Base-by-base conservation (phyloP, 108 stramenopile species). In the Nitzschia palea region DNA sequence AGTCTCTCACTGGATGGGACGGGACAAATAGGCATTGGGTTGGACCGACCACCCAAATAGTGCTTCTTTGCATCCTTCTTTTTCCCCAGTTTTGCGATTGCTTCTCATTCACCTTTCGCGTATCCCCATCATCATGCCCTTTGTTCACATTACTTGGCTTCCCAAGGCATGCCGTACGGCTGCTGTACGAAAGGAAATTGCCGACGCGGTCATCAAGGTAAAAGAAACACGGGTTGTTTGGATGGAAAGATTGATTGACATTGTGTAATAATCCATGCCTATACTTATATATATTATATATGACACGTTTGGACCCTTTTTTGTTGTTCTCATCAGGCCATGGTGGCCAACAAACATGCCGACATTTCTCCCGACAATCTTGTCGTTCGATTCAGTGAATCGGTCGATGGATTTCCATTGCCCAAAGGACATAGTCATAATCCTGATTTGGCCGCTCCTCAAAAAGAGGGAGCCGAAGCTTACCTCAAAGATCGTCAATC, bases 71-170 rank as follows among this genome's bases (percentile, higher is more conserved):
- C n/a, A n/a, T n/a, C n/a, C n/a, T n/a, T n/a, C n/a, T n/a, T n/a
- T n/a, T n/a, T n/a, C n/a, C n/a, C n/a, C n/a, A n/a, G n/a, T n/a
- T n/a, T n/a, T n/a, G n/a, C n/a, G n/a, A n/a, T n/a, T n/a, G n/a
- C n/a, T n/a, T n/a, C n/a, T n/a, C n/a, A n/a, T n/a, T n/a, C n/a
- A n/a, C n/a, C n/a, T n/a, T n/a, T n/a, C n/a, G n/a, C n/a, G n/a
- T 42, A 14, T 50, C n/a, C 22, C 55, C 31, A 30, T 34, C 15
- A 73, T 12, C 2, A 83, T 83, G 82, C 82, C 82, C 2, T 76
- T 83, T 50, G 78, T 83, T 69, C 82, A 83, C 47, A 70, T 83
- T 31, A 76, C 82, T 25, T 83, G 82, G 82, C 45, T 83, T 2
- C 82, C 82, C 28, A 83, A 83, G 54, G 70, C 82, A 32, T 83